phyloP scores from a whole-genome alignment of 2,329 filamentous ascomycete species.

The Gnomoniopsis smithogilvyi region DNA sequence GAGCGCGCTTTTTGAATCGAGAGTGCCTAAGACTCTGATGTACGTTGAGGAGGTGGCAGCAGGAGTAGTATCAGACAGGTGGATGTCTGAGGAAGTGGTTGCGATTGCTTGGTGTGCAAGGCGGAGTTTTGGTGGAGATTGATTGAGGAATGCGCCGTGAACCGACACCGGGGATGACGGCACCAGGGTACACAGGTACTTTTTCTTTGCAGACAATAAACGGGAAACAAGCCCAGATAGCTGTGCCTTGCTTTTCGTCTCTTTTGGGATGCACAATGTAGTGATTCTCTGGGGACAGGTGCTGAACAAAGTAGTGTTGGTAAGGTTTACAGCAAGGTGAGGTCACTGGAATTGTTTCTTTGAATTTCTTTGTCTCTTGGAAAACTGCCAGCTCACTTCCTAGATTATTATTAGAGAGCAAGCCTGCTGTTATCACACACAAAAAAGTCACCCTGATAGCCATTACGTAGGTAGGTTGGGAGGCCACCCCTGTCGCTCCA shows the following conservation, averaged over 20 bases:
- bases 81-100: neutral
- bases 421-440: neutral
- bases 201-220: neutral
- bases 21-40: neutral
- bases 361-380: neutral
- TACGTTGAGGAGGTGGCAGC: neutral
- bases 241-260: conserved; percentile 5
- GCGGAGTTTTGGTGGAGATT: neutral
- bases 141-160: neutral
- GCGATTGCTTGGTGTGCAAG: neutral
- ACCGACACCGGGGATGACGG: neutral
- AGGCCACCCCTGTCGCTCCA: neutral
- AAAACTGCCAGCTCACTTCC: neutral
- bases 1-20: neutral
- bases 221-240: neutral
- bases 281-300: neutral
- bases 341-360: neutral
- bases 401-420: neutral
- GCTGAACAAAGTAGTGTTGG: neutral
- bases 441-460: neutral
- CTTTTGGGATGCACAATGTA: neutral
- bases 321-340: neutral
- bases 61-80: conserved; percentile 4
- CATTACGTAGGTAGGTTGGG: neutral
- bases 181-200: neutral